phyloP scores from a whole-genome alignment of 192 early-diverging fungal genomes.

The Dissophora ornata region DNA sequence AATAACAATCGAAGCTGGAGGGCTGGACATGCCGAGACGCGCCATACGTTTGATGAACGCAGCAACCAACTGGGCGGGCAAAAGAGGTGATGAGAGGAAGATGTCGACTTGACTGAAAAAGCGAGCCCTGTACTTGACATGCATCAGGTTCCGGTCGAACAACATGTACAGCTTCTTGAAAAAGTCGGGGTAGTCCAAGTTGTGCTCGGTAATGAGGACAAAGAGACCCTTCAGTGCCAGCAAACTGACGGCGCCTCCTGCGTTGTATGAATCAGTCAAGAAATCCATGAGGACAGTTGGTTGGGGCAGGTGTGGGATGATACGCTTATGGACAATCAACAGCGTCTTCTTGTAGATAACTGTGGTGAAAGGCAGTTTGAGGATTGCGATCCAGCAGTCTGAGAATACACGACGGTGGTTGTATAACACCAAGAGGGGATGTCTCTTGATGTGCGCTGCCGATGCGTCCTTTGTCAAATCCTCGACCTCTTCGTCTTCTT shows the following conservation, averaged over 20 bases:
- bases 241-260: slow-evolving; percentile 87
- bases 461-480: slow-evolving; percentile 39
- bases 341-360: slow-evolving; percentile 86
- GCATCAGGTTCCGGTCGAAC: slow-evolving; percentile 89
- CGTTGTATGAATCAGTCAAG: slow-evolving; percentile 89
- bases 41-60: slow-evolving; percentile 94
- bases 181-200: slow-evolving; percentile 99
- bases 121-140: slow-evolving; percentile 94
- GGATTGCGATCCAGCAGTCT: slow-evolving; percentile 82
- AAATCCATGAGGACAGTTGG: slow-evolving; percentile 92
- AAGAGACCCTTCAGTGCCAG: slow-evolving; percentile 96
- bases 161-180: slow-evolving; percentile 94
- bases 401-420: slow-evolving; percentile 79
- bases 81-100: slow-evolving; percentile 87
- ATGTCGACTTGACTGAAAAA: slow-evolving; percentile 93
- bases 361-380: slow-evolving; percentile 75
- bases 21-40: slow-evolving; percentile 82
- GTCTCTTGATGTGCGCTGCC: slow-evolving; percentile 22
- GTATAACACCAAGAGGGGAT: slow-evolving; percentile 52
- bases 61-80: slow-evolving; percentile 91
- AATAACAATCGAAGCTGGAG: slow-evolving; percentile 86
- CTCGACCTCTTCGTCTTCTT: slow-evolving; percentile 39
- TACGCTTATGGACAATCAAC: slow-evolving; percentile 84
- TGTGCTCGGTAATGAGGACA: slow-evolving; percentile 94
- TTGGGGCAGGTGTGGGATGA: slow-evolving; percentile 88